Conservation (phyloP, 495 filamentous ascomycete genomes). For the Aspergillus sclerotioniger region DNA sequence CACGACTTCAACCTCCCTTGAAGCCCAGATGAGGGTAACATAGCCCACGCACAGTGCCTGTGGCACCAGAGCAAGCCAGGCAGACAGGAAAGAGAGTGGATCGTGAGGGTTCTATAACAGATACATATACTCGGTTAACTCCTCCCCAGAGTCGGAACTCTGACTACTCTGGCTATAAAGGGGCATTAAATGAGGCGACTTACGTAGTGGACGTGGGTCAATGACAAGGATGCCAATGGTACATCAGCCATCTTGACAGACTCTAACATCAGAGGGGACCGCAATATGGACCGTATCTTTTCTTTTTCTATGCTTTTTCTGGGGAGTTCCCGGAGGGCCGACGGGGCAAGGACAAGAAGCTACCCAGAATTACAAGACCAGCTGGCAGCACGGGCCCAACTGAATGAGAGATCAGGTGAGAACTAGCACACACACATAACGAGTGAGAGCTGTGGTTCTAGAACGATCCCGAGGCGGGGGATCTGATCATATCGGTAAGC, state of each 20-base stretch:
- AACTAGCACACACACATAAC: background rate
- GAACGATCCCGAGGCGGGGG: background rate
- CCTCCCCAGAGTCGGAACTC: background rate
- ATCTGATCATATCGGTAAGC: background rate
- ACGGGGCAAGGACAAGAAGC: background rate
- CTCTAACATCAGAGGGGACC: background rate
- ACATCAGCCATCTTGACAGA: conserved; percentile 57
- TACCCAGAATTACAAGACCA: conserved; percentile 1
- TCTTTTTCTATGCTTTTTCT: background rate
- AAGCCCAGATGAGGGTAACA: conserved; percentile 82
- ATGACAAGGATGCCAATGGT: conserved; percentile 80
- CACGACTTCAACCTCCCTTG: conserved; percentile 84
- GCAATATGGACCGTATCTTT: background rate
- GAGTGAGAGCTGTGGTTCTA: background rate
- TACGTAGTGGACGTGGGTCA: conserved; percentile 97
- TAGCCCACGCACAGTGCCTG: conserved; percentile 89
- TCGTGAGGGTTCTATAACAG: conserved; percentile 77
- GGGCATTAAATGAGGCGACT: conserved; percentile 20
- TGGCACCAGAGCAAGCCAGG: conserved; percentile 89
- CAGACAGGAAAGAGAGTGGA: conserved; percentile 78
- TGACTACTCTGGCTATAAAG: background rate
- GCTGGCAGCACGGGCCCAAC: background rate
- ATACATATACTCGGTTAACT: conserved; percentile 15
- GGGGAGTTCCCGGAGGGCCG: background rate
- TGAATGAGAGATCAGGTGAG: background rate